Percentiles rank a stretch among this genome's conserved stretches.
Evolutionary conservation across 2,329 filamentous ascomycete genomes (phyloP).

Genomic region (Didymosphaeria variabile): DNA sequence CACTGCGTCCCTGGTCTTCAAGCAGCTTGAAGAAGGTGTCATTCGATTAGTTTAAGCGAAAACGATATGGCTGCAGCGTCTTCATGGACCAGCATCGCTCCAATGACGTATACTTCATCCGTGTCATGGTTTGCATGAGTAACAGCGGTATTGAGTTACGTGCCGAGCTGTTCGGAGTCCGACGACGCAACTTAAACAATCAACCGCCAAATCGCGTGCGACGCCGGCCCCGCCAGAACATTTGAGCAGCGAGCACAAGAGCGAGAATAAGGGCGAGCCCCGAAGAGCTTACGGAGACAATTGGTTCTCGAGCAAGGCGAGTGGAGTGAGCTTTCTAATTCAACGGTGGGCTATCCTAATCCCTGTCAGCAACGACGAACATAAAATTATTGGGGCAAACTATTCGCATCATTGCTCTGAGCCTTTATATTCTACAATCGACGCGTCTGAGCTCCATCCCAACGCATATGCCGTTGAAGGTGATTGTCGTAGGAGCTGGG

Average conservation of each 20-base stretch:
- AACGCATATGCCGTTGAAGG: slow-evolving; percentile 5
- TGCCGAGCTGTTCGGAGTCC: slow-evolving; percentile 1
- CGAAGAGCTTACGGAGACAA: not conserved
- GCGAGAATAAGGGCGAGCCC: not conserved
- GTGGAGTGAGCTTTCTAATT: not conserved
- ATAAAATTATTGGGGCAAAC: not conserved
- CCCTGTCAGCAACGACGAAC: not conserved
- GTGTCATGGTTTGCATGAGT: not conserved
- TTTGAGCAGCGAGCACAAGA: not conserved
- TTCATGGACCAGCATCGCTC: not conserved
- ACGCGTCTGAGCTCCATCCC: not conserved
- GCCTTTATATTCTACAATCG: not conserved
- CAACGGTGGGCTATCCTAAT: not conserved
- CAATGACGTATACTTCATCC: not conserved
- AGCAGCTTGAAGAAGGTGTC: no score
- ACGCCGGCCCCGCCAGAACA: not conserved
- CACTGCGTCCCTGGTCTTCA: no score
- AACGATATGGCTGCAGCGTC: not conserved
- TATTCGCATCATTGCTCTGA: not conserved
- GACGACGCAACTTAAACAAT: not conserved
- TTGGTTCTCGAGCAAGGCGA: not conserved
- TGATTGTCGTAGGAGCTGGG: slow-evolving; percentile 11
- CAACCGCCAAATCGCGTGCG: not conserved
- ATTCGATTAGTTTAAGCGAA: no score
- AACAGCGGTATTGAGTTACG: not conserved